Evolutionary conservation across 2,329 filamentous ascomycete genomes (phyloP).

Genomic region (Ophiostoma populinum): DNA sequence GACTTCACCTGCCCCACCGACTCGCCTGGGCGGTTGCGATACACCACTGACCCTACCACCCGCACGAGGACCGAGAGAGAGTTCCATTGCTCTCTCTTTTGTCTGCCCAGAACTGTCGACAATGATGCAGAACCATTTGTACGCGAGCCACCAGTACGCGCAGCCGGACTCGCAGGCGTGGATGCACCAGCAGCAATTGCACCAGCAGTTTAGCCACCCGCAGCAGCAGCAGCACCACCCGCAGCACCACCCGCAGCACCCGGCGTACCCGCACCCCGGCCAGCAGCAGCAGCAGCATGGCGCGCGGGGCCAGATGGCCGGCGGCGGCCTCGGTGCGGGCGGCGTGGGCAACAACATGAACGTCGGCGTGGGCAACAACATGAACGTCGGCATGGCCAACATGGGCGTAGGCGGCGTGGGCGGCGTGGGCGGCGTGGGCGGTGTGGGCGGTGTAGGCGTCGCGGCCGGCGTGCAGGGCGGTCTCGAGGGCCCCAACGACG

Average conservation of each 20-base stretch:
- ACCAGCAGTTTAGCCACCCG: conserved; percentile 15
- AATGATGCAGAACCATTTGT: conserved; percentile 50
- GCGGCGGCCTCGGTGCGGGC: conserved; percentile 29
- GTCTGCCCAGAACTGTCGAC: background rate
- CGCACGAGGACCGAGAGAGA: background rate
- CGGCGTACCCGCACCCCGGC: conserved; percentile 39
- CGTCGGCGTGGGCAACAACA: conserved; percentile 25
- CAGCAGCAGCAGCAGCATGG: conserved; percentile 41
- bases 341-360: conserved; percentile 29
- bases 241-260: conserved; percentile 38
- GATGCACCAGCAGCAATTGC: conserved; percentile 48
- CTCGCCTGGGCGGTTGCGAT: no score
- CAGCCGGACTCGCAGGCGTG: conserved; percentile 43
- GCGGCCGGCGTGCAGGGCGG: conserved; percentile 38
- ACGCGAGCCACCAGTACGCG: conserved; percentile 48
- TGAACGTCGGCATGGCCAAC: conserved; percentile 11
- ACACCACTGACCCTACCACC: no score
- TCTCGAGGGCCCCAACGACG: conserved; percentile 41
- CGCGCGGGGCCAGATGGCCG: conserved; percentile 35
- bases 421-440: conserved; percentile 20
- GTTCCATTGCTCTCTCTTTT: conserved; percentile 1
- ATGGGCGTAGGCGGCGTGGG: conserved; percentile 26
- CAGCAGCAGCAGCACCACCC: conserved; percentile 41
- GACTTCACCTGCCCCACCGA: no score
- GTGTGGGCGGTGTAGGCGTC: conserved; percentile 2